Conservation (phyloP, 208 protist species). For the Trypanosoma cruzi region DNA sequence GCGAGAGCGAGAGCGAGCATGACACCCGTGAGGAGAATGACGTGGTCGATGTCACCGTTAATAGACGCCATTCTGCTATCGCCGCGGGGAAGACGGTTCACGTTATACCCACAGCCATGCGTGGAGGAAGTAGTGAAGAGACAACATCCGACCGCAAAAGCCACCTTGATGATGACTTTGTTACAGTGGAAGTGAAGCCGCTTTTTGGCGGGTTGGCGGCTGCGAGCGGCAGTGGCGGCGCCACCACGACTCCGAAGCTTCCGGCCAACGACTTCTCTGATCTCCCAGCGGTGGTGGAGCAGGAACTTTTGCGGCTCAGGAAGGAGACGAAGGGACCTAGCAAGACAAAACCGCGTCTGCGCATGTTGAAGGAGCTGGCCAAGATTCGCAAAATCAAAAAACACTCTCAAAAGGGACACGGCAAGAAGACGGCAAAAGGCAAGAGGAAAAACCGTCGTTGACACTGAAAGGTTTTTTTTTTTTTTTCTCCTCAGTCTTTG, state of each 20-base stretch:
- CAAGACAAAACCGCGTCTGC: conserved; percentile 65
- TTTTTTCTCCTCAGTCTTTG: conserved; percentile 11
- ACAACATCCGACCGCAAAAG: background rate
- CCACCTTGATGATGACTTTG: conserved; percentile 48
- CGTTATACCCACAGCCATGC: conserved; percentile 65
- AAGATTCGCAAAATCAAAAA: conserved; percentile 91
- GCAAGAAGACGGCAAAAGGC: conserved; percentile 81
- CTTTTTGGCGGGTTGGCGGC: conserved; percentile 25
- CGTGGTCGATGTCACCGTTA: background rate
- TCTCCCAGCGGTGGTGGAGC: conserved; percentile 66
- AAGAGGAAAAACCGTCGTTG: conserved; percentile 81
- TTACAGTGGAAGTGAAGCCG: conserved; percentile 81
- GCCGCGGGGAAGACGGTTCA: conserved; percentile 44
- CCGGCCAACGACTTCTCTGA: conserved; percentile 81
- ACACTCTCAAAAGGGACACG: conserved; percentile 88
- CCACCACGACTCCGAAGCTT: conserved; percentile 21
- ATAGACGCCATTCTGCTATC: conserved; percentile 12
- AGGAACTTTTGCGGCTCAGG: conserved; percentile 72
- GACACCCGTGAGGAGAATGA: no score
- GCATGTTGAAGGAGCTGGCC: conserved; percentile 84
- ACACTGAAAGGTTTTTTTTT: conserved; percentile 3
- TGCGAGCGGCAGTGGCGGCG: conserved; percentile 7
- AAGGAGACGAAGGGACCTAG: conserved; percentile 76
- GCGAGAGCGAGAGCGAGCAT: no score
- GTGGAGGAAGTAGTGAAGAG: conserved; percentile 1